phyloP scores from a whole-genome alignment of 148 eudicot species.

The Spergularia marina region DNA sequence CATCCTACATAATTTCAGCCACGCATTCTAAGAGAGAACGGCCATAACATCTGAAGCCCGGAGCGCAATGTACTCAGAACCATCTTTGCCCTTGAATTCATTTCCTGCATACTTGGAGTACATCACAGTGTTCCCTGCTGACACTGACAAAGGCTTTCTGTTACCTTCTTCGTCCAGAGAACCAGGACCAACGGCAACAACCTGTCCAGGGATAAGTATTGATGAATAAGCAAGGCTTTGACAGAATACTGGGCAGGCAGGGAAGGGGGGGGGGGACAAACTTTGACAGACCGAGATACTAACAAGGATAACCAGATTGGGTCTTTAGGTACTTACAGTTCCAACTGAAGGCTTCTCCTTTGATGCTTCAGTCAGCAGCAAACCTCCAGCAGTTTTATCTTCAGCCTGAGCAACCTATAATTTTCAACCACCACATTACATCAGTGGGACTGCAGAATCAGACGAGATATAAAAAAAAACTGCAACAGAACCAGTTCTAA shows the following conservation, averaged over 20 bases:
- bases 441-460: background rate
- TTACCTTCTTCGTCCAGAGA: slow-evolving; percentile 75
- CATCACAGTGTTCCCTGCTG: slow-evolving; percentile 72
- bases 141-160: slow-evolving; percentile 52
- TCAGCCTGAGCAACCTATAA: slow-evolving; percentile 75
- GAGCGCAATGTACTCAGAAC: slow-evolving; percentile 69
- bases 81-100: slow-evolving; percentile 82
- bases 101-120: slow-evolving; percentile 87
- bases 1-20: background rate
- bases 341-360: slow-evolving; percentile 91
- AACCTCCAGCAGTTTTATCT: slow-evolving; percentile 75
- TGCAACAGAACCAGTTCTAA: too few species aligned
- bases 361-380: slow-evolving; percentile 65
- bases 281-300: too few species aligned
- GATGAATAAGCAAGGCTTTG: background rate
- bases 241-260: background rate
- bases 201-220: slow-evolving; percentile 30
- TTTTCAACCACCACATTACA: slow-evolving; percentile 5
- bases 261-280: background rate
- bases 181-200: slow-evolving; percentile 83
- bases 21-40: slow-evolving; percentile 29
- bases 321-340: slow-evolving; percentile 44
- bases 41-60: slow-evolving; percentile 81
- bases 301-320: background rate
- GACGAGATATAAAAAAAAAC: background rate